Percentiles rank a stretch among this genome's conserved stretches.
These are phyloP conservation scores for Phyllosticta citrichinensis DNA, from an alignment of 2,329 filamentous ascomycete genomes.

Conservation along the genomic window DNA sequence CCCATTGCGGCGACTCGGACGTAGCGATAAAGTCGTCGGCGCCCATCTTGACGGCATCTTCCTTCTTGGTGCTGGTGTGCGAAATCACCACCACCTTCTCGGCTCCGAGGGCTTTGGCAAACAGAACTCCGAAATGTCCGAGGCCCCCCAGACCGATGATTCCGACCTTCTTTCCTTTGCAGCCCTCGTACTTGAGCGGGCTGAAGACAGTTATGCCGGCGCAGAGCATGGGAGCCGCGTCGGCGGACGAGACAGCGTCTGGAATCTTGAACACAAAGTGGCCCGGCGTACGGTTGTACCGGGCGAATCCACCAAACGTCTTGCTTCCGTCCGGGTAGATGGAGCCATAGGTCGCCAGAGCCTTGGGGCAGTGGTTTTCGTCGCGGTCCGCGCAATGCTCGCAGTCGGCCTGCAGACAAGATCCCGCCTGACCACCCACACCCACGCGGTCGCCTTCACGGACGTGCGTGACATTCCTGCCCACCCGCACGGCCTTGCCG, in stretches of 20 bases:
- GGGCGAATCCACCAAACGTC: slow-evolving; percentile 55
- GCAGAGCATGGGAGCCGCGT: slow-evolving; percentile 63
- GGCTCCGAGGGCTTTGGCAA: slow-evolving; percentile 58
- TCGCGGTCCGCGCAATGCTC: slow-evolving; percentile 41
- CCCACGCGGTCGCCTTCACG: slow-evolving; percentile 51
- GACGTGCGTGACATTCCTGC: slow-evolving; percentile 33
- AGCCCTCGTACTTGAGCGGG: slow-evolving; percentile 55
- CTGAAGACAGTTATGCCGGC: slow-evolving; percentile 66
- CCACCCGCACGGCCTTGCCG: slow-evolving; percentile 28
- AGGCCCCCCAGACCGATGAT: slow-evolving; percentile 65
- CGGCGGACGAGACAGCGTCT: slow-evolving; percentile 35
- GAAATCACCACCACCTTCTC: slow-evolving; percentile 57
- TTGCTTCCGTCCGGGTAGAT: slow-evolving; percentile 50
- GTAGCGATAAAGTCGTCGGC: slow-evolving; percentile 50
- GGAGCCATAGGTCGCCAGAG: slow-evolving; percentile 50
- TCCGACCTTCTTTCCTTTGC: slow-evolving; percentile 60
- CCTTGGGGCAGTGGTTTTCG: slow-evolving; percentile 35
- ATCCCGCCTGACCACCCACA: slow-evolving; percentile 41
- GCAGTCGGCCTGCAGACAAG: slow-evolving; percentile 39
- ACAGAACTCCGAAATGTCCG: slow-evolving; percentile 64
- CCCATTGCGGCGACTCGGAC: slow-evolving; percentile 49
- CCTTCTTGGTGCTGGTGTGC: slow-evolving; percentile 47
- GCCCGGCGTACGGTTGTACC: slow-evolving; percentile 43
- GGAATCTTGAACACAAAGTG: slow-evolving; percentile 54
- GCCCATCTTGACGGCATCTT: slow-evolving; percentile 52